Evolutionary conservation across 768 basidiomycete genomes (phyloP), one percentile per base, ranked within the genome.

Genomic region (Clitopilus passeckerianus): DNA sequence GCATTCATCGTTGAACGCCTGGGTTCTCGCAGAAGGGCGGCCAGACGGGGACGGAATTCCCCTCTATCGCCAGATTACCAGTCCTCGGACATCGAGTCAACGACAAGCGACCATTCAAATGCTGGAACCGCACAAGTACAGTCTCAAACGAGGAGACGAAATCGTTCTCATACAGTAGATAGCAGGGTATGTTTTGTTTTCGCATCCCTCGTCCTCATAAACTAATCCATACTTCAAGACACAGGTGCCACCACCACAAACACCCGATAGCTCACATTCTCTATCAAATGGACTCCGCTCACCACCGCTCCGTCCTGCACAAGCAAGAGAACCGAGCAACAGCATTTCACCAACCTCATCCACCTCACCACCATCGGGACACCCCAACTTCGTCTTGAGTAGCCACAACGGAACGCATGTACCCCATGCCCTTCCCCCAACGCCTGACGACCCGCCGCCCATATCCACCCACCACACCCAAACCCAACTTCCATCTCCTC

Each of bases 1-100:
- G 64, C 60, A 18, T 63, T 66, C 24, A 61, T 64, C 56, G 63
- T 66, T 23, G 53, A 58, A 43, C 46, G 46, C 1, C 46, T n/a
- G 10, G 46, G 46, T 22, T 50, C 46, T n/a, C 46, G 20, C 3
- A 50, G 46, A 12, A 5, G 46, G 12, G 20, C 22, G 20, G n/a
- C 7, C 18, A n/a, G 46, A n/a, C 16, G 46, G 10, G 46, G 46
- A 50, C 6, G 46, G 18, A 50, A 12, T 18, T 50, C 46, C 46
- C 46, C 46, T 50, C 37, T 18, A 43, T 54, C 16, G 24, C 34
- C 57, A 57, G 22, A 53, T 58, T 34, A 57, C 60, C 35, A 57
- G 46, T 50, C 46, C 20, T 50, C 46, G 46, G 46, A 50, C 46
- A 50, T 50, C 22, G 46, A 50, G 46, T 50, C 46, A 12, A 50